Evolutionary conservation across 192 early-diverging fungal genomes (phyloP).

Genomic region (Coemansia sp.): DNA sequence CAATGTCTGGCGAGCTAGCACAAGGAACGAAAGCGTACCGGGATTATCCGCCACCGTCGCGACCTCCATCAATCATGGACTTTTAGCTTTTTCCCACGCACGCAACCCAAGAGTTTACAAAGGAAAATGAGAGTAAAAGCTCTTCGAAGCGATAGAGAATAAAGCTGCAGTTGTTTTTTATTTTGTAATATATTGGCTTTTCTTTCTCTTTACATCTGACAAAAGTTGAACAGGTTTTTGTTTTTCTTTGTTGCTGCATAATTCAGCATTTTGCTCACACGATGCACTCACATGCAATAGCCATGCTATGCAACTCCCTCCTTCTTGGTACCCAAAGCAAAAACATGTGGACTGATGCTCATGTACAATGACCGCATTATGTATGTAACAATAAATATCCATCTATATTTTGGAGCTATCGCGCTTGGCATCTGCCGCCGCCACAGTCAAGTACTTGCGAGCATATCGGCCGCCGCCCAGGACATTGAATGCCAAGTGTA

Average conservation of each 20-base stretch:
- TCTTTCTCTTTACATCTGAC: no score
- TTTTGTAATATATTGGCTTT: background rate
- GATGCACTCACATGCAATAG: background rate
- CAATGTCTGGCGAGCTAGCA: background rate
- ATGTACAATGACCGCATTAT: no score
- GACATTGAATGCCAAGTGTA: slow-evolving; percentile 39
- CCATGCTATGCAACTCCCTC: background rate
- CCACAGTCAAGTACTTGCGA: background rate
- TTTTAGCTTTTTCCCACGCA: slow-evolving; percentile 3
- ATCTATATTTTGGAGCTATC: background rate
- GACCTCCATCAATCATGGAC: slow-evolving; percentile 21
- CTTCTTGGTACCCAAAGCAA: background rate
- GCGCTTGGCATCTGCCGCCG: no score
- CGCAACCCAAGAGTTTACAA: background rate
- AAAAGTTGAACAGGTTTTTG: background rate
- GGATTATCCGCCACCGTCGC: slow-evolving; percentile 27
- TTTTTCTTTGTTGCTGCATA: background rate
- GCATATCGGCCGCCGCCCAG: slow-evolving; percentile 22
- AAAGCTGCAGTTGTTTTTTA: background rate
- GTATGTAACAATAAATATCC: no score
- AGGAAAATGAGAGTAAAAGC: no score
- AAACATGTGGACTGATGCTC: background rate
- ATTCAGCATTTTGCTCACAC: background rate
- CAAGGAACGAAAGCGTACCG: background rate
- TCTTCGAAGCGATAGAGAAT: background rate